These are phyloP conservation scores for Neonectria punicea DNA, from an alignment of 2,329 filamentous ascomycete species.

Conservation along the genomic window DNA sequence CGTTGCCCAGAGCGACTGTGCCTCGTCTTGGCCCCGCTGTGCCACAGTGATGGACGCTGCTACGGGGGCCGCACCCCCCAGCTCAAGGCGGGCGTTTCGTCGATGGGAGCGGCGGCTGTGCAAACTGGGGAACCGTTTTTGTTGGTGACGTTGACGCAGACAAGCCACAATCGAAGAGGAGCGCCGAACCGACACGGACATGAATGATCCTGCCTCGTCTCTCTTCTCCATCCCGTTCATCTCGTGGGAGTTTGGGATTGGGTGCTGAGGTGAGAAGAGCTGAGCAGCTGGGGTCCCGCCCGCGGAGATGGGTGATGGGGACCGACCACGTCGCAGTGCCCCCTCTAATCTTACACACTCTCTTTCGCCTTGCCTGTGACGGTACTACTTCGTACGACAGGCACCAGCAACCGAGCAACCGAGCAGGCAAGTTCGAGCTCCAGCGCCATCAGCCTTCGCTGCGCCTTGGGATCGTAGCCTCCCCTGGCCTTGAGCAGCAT, in stretches of 20 bases:
- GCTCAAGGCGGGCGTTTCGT: conserved; percentile 16
- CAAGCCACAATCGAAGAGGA: conserved; percentile 35
- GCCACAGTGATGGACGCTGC: conserved; percentile 32
- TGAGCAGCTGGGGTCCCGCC: conserved; percentile 12
- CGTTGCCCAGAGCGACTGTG: neutral
- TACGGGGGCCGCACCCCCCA: conserved; percentile 24
- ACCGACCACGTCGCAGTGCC: conserved; percentile 29
- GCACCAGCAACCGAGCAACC: neutral
- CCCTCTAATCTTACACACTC: conserved; percentile 31
- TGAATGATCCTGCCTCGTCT: conserved; percentile 10
- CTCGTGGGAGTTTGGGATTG: conserved; percentile 16
- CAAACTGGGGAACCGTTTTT: conserved; percentile 30
- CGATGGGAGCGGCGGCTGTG: conserved; percentile 19
- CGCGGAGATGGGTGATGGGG: conserved; percentile 8
- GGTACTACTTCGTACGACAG: neutral
- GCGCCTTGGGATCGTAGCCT: conserved; percentile 1
- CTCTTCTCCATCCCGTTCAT: neutral
- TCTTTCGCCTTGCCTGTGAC: conserved; percentile 10
- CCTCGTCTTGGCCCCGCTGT: conserved; percentile 25
- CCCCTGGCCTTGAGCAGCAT: neutral
- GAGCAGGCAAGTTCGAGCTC: neutral
- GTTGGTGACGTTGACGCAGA: conserved; percentile 36
- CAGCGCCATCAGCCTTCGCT: neutral
- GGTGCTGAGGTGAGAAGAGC: conserved; percentile 18
- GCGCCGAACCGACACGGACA: conserved; percentile 20